These are phyloP conservation scores for Thinopyrum elongatum DNA, from an alignment of 176 grass and related monocot genomes.

Conservation along the genomic window DNA sequence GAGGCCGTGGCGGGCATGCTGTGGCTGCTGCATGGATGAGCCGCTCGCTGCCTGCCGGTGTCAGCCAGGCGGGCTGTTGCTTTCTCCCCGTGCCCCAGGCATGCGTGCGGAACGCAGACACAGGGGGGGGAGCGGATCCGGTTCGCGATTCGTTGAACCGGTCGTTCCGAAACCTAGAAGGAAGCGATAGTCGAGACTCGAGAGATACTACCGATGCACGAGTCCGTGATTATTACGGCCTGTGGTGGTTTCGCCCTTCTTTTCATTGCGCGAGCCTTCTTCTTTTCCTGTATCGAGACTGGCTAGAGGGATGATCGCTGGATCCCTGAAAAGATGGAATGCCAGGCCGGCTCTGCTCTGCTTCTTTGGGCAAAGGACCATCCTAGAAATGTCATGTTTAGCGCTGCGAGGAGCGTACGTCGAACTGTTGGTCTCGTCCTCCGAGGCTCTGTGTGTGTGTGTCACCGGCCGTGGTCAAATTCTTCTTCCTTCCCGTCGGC, in stretches of 20 bases:
- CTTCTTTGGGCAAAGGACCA: neutral
- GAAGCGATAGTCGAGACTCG: neutral
- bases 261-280: neutral
- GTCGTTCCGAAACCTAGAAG: conserved; percentile 7
- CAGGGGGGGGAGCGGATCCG: neutral
- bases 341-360: too few relatives aligned
- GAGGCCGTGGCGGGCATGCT: neutral
- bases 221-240: conserved; percentile 3
- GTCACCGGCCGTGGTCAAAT: neutral
- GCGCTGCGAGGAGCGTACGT: neutral
- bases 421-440: neutral
- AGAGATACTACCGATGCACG: neutral
- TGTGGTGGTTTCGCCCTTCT: conserved; percentile 1
- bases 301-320: neutral
- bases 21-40: conserved; percentile 19
- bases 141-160: neutral
- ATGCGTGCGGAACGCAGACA: conserved; percentile 28
- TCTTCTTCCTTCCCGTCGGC: conserved; percentile 34
- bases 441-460: neutral
- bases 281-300: neutral
- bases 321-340: conserved; percentile 18
- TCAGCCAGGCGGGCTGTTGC: conserved; percentile 2
- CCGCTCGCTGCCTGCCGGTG: too few relatives aligned
- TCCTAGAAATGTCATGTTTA: neutral
- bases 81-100: conserved; percentile 13